These are phyloP conservation scores for Ceratocystis diversiconidia DNA, from an alignment of 2,329 filamentous ascomycete species.

Conservation along the genomic window DNA sequence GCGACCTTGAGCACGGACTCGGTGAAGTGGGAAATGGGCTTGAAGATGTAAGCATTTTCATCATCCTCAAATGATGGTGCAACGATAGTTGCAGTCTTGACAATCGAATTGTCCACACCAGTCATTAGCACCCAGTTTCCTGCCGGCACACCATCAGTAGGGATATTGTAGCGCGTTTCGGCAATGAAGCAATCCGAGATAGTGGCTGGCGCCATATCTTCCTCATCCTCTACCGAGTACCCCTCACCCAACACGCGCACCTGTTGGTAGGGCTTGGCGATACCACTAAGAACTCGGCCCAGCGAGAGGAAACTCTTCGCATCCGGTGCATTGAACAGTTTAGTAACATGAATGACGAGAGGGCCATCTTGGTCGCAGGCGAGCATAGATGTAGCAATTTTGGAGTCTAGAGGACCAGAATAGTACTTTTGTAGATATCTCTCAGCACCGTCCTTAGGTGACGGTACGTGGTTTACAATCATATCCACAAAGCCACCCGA, in stretches of 20 bases:
- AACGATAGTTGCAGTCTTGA: conserved; percentile 89
- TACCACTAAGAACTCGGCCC: conserved; percentile 84
- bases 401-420: conserved; percentile 74
- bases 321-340: conserved; percentile 79
- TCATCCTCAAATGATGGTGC: conserved; percentile 66
- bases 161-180: conserved; percentile 84
- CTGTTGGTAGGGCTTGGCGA: conserved; percentile 63
- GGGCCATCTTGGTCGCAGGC: conserved; percentile 80
- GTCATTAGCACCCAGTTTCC: conserved; percentile 87
- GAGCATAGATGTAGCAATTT: conserved; percentile 65
- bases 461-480: conserved; percentile 79
- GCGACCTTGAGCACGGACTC: conserved; percentile 97
- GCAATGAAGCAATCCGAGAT: conserved; percentile 80
- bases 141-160: conserved; percentile 80
- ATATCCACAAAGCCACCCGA: conserved; percentile 90
- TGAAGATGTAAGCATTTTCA: conserved; percentile 92
- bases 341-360: conserved; percentile 80
- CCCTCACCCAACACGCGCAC: conserved; percentile 89
- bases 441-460: conserved; percentile 63
- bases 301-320: conserved; percentile 85
- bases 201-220: conserved; percentile 84
- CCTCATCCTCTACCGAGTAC: conserved; percentile 92
- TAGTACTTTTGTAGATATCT: conserved; percentile 75
- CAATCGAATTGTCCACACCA: conserved; percentile 92
- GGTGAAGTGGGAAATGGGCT: conserved; percentile 83